Evolutionary conservation across 192 early-diverging fungal species (phyloP).

Genomic region (Backusella luteola): DNA sequence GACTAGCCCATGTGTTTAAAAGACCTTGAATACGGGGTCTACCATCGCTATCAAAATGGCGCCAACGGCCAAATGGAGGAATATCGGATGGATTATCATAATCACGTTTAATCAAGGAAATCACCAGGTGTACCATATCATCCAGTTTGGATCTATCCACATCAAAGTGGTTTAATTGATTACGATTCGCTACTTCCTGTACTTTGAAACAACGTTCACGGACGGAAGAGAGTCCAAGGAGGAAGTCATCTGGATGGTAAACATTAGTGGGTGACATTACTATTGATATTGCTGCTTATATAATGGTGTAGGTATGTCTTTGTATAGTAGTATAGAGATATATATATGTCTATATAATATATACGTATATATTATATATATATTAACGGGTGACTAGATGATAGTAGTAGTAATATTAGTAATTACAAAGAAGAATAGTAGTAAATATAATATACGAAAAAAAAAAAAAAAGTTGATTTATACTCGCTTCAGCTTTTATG

Average conservation of each 20-base stretch:
- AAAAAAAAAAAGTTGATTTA: neutral
- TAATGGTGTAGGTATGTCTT: neutral
- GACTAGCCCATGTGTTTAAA: constrained; percentile 44
- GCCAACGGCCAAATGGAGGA: constrained; percentile 86
- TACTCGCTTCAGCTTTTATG: neutral
- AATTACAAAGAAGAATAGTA: neutral
- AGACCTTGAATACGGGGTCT: constrained; percentile 51
- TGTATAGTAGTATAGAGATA: neutral
- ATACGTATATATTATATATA: neutral
- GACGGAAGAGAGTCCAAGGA: constrained; percentile 67
- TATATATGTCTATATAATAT: neutral
- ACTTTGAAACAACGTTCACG: constrained; percentile 70
- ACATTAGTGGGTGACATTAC: constrained; percentile 1
- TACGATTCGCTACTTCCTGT: constrained; percentile 50
- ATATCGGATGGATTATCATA: constrained; percentile 61
- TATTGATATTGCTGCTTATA: neutral
- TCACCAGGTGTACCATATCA: constrained; percentile 65
- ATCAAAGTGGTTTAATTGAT: constrained; percentile 70
- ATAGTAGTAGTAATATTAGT: neutral
- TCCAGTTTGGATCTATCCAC: constrained; percentile 66
- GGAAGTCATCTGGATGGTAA: constrained; percentile 37
- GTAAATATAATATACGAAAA: neutral
- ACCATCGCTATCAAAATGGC: constrained; percentile 73
- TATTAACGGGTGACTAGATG: neutral
- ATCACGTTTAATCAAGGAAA: constrained; percentile 35